Evolutionary conservation across 306 rosid genomes (phyloP).

Genomic region (Begonia masoniana): DNA sequence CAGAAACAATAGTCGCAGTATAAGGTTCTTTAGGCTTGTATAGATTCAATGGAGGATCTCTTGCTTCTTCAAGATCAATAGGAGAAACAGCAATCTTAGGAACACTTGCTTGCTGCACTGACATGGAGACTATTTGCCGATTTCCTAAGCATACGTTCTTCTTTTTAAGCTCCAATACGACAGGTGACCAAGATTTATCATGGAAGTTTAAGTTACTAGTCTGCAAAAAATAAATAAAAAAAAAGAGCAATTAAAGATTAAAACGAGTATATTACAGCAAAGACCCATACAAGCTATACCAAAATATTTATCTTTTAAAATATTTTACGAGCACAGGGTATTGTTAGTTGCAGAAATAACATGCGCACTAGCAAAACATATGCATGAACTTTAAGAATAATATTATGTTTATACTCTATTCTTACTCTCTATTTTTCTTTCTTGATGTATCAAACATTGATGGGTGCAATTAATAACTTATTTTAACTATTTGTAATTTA

Average conservation of each 20-base stretch:
- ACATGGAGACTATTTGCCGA: constrained; percentile 47
- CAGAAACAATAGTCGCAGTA: constrained; percentile 86
- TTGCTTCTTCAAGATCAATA: constrained; percentile 50
- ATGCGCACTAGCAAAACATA: too few relatives aligned
- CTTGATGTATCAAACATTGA: too few relatives aligned
- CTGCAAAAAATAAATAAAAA: constrained; percentile 25
- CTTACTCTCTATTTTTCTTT: too few relatives aligned
- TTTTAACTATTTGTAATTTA: too few relatives aligned
- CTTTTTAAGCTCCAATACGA: constrained; percentile 34
- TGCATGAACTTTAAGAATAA: too few relatives aligned
- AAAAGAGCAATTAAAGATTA: constrained; percentile 6
- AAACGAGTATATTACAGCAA: too few relatives aligned
- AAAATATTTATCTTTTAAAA: too few relatives aligned
- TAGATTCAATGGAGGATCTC: constrained; percentile 65
- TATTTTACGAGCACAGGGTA: too few relatives aligned
- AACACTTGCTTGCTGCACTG: constrained; percentile 73
- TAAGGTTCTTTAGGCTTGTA: constrained; percentile 85
- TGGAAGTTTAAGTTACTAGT: constrained; percentile 28
- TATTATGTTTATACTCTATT: too few relatives aligned
- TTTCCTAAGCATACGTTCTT: constrained; percentile 26
- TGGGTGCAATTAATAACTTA: too few relatives aligned
- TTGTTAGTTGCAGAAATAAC: too few relatives aligned
- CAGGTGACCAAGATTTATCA: constrained; percentile 47
- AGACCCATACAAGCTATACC: too few relatives aligned
- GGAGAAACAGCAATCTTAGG: constrained; percentile 71